Evolutionary conservation across 352 stramenopile genomes (phyloP), one percentile per base, ranked within the genome.

Genomic region (Aphanomyces invadans): DNA sequence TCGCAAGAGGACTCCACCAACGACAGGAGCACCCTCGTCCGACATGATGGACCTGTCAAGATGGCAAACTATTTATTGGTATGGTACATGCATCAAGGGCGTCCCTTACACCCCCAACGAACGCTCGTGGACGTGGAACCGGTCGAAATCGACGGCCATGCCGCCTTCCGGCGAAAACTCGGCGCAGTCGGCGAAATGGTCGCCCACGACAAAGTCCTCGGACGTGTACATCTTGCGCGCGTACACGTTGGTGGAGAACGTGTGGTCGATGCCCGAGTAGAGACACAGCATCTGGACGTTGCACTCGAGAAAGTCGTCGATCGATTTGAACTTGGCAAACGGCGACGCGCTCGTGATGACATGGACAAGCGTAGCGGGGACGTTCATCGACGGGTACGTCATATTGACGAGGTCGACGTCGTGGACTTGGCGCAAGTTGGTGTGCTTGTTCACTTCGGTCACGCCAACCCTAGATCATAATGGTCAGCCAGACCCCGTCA

Each of bases 191-290:
- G 70, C 78, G 59, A 92, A 92, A 49, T 73, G 76, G 74, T 79
- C 81, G 52, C 89, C 76, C 71, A 75, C 89, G 25, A 76, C 81
- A 59, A 92, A 92, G n/a, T 92, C 81, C 49, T 92, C 77, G 78
- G 79, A 92, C 46, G 89, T 90, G 74, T 92, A 92, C 83, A 88
- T 88, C 53, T 90, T 89, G 19, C 83, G 80, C 19, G 83, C 83
- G 56, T 92, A 92, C 42, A 92, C 83, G 65, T 89, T 92, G 61
- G 89, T 81, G 3, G 76, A 86, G 62, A 92, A 92, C 4, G 83
- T 92, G 23, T 80, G 89, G 69, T 92, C 83, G 25, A 92, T 78
- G 0, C 80, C 83, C 36, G 83, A 89, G 32, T 90, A 72, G 57
- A 92, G 71, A 36, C 76, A 80, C 36, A 92, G 89, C 31, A 92